These are phyloP conservation scores for Mycena polygramma DNA, from an alignment of 768 basidiomycete genomes.

Conservation along the genomic window DNA sequence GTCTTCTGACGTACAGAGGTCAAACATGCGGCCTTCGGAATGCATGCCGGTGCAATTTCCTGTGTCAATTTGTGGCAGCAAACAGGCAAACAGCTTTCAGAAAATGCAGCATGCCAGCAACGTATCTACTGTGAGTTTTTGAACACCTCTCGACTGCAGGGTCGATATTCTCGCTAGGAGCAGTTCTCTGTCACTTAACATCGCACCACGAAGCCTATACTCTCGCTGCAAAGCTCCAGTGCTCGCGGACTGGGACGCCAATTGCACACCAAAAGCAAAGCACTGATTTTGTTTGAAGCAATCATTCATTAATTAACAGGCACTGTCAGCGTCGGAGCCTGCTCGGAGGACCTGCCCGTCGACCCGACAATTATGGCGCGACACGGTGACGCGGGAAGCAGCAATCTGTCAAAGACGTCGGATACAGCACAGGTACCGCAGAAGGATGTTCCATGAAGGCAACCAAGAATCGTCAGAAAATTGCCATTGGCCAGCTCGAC, in stretches of 20 bases:
- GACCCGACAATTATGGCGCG: slow-evolving; percentile 4
- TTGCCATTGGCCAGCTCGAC: neutral
- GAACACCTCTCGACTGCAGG: neutral
- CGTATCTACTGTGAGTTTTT: neutral
- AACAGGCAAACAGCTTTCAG: neutral
- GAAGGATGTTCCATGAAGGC: no score
- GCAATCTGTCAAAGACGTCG: slow-evolving; percentile 18
- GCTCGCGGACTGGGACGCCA: slow-evolving; percentile 4
- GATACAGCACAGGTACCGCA: slow-evolving; percentile 8
- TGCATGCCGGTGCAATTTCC: slow-evolving; percentile 3
- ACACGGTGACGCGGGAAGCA: slow-evolving; percentile 8
- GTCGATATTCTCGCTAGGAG: slow-evolving; percentile 9
- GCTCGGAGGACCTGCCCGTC: slow-evolving; percentile 23
- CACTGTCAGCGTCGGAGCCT: slow-evolving; percentile 13
- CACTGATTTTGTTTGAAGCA: slow-evolving; percentile 9
- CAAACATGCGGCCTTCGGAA: slow-evolving; percentile 13
- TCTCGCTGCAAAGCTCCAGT: slow-evolving; percentile 14
- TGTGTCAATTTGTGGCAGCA: neutral
- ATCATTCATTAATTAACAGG: slow-evolving; percentile 12
- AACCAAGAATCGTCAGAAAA: neutral
- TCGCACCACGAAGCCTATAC: slow-evolving; percentile 25
- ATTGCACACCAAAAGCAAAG: neutral
- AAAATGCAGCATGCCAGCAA: neutral
- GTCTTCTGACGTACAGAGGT: slow-evolving; percentile 10
- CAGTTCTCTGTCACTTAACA: slow-evolving; percentile 19